A percentile compares a stretch with the other conserved stretches of the same genome.
Conservation (phyloP, 495 filamentous ascomycete species). For the Penicillium chermesinum region DNA sequence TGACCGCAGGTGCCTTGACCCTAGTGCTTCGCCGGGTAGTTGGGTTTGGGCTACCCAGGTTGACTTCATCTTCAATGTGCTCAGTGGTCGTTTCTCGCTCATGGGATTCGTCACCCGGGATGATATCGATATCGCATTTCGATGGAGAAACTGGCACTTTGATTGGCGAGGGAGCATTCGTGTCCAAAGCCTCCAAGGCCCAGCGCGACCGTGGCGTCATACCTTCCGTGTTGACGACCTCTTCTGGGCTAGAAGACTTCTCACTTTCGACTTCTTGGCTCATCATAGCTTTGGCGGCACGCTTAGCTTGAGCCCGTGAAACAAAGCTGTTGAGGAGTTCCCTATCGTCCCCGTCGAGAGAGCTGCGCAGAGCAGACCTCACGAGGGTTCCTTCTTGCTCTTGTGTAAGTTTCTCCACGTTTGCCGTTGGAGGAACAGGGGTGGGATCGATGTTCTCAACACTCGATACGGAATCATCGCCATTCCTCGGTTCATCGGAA, state of each 20-base stretch:
- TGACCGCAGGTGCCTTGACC: slow-evolving; percentile 24
- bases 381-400: slow-evolving; percentile 36
- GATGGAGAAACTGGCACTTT: slow-evolving; percentile 32
- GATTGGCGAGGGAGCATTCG: slow-evolving; percentile 50
- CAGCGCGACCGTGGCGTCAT: slow-evolving; percentile 42
- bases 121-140: slow-evolving; percentile 21
- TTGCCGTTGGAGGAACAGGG: slow-evolving; percentile 6
- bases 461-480: too few relatives aligned
- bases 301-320: slow-evolving; percentile 54
- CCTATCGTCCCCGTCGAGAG: slow-evolving; percentile 52
- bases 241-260: slow-evolving; percentile 15
- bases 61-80: slow-evolving; percentile 16
- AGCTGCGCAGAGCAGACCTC: slow-evolving; percentile 40
- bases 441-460: slow-evolving; percentile 7
- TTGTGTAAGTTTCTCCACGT: slow-evolving; percentile 23
- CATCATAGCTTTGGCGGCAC: slow-evolving; percentile 45
- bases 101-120: slow-evolving; percentile 6
- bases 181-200: slow-evolving; percentile 46
- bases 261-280: slow-evolving; percentile 17
- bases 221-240: slow-evolving; percentile 22
- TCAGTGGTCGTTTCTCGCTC: slow-evolving; percentile 19
- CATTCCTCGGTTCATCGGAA: too few relatives aligned
- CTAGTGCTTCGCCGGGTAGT: slow-evolving; percentile 40
- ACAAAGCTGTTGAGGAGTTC: slow-evolving; percentile 58
- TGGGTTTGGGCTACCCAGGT: slow-evolving; percentile 25